These are phyloP conservation scores for Anacardium occidentale DNA, from an alignment of 345 rosid species.

Conservation along the genomic window DNA sequence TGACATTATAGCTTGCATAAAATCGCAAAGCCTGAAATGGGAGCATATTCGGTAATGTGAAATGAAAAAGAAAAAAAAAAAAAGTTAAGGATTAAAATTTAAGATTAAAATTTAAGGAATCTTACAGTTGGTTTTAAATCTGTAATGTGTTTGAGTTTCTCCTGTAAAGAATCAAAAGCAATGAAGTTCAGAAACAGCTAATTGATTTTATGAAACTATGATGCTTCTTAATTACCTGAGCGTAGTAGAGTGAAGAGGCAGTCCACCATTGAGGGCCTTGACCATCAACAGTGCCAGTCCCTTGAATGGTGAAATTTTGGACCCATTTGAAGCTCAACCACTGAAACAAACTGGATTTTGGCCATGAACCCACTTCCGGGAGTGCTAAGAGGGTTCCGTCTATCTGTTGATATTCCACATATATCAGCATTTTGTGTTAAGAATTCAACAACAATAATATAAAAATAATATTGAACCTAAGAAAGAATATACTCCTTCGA, in stretches of 20 bases:
- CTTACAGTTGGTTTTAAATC: slow-evolving; percentile 81
- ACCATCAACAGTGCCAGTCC: slow-evolving; percentile 69
- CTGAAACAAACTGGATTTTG: slow-evolving; percentile 64
- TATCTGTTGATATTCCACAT: slow-evolving; percentile 43
- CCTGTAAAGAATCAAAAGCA: slow-evolving; percentile 39
- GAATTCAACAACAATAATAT: not conserved
- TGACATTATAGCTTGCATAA: slow-evolving; percentile 66
- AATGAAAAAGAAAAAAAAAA: too few species aligned
- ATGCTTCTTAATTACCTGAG: slow-evolving; percentile 32
- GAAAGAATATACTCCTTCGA: slow-evolving; percentile 10
- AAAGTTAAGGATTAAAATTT: too few species aligned
- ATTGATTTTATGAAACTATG: not conserved
- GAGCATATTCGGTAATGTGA: not conserved
- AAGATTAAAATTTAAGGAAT: not conserved
- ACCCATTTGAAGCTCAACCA: slow-evolving; percentile 92
- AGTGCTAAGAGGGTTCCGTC: slow-evolving; percentile 78
- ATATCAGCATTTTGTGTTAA: slow-evolving; percentile 17
- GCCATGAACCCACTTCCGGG: slow-evolving; percentile 59
- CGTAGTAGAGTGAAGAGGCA: slow-evolving; percentile 32
- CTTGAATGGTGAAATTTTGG: slow-evolving; percentile 63
- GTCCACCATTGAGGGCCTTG: slow-evolving; percentile 88
- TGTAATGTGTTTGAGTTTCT: slow-evolving; percentile 44
- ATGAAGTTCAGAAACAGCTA: not conserved
- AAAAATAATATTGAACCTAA: not conserved
- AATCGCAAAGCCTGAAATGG: slow-evolving; percentile 65